Conservation (phyloP, 23 red algal species). For the Agarophyton chilense region DNA sequence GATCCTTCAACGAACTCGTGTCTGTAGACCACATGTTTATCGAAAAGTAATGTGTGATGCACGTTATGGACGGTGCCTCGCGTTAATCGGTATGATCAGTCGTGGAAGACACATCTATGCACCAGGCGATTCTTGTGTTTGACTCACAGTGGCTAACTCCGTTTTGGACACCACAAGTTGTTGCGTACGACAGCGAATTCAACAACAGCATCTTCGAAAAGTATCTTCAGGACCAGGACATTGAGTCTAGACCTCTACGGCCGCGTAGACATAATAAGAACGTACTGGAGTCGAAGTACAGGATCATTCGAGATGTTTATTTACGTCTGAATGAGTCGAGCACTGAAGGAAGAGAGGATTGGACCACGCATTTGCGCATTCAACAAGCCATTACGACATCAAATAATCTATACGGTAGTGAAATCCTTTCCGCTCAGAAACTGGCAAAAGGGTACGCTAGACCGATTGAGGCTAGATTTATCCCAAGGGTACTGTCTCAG, state of each 20-base stretch:
- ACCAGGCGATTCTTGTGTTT: background rate
- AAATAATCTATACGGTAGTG: slow-evolving; percentile 5
- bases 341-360: background rate
- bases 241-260: background rate
- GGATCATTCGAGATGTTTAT: slow-evolving; percentile 4
- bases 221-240: background rate
- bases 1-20: slow-evolving; percentile 31
- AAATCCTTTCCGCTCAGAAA: background rate
- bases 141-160: slow-evolving; percentile 20
- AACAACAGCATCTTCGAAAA: slow-evolving; percentile 15
- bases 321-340: background rate
- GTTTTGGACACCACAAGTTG: background rate
- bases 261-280: slow-evolving; percentile 11
- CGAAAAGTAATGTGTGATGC: slow-evolving; percentile 22
- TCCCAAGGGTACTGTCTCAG: background rate
- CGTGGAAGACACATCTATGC: background rate
- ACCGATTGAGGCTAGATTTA: background rate
- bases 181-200: slow-evolving; percentile 1
- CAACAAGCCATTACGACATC: slow-evolving; percentile 3
- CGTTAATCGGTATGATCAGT: slow-evolving; percentile 13
- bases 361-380: background rate
- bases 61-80: background rate
- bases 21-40: slow-evolving; percentile 30
- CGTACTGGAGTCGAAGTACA: slow-evolving; percentile 25
- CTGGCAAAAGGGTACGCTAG: slow-evolving; percentile 2